These are phyloP conservation scores for Auricularia sp. DNA, from an alignment of 768 basidiomycete genomes.

Conservation along the genomic window DNA sequence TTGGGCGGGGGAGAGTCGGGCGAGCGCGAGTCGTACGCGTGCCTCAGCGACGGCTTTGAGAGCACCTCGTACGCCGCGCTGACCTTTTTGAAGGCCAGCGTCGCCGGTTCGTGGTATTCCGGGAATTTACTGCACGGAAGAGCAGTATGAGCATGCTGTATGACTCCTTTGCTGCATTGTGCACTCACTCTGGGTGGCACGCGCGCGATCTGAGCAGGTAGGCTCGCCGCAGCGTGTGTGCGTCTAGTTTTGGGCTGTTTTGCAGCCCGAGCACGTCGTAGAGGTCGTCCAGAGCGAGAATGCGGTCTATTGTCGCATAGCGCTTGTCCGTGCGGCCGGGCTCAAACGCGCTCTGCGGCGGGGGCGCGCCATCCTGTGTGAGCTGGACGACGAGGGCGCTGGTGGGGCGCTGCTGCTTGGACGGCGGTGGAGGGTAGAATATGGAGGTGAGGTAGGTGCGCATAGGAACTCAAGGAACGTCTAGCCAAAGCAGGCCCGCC, in stretches of 20 bases:
- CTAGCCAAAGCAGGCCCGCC: neutral
- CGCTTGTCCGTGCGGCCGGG: constrained; percentile 10
- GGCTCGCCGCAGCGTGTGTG: constrained; percentile 54
- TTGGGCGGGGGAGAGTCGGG: constrained; percentile 34
- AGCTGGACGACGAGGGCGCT: constrained; percentile 1
- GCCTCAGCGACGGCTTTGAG: constrained; percentile 57
- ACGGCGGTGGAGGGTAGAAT: neutral
- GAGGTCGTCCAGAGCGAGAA: constrained; percentile 54
- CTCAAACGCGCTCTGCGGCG: constrained; percentile 7
- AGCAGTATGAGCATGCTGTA: neutral
- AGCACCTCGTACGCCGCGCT: constrained; percentile 76
- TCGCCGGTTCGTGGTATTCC: constrained; percentile 54
- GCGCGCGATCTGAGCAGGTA: constrained; percentile 65
- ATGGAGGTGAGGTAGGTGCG: neutral
- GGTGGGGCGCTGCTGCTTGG: neutral
- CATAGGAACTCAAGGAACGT: neutral
- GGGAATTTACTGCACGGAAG: constrained; percentile 62
- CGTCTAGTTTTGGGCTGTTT: constrained; percentile 41
- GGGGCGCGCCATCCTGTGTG: constrained; percentile 1
- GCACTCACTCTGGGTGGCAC: constrained; percentile 78
- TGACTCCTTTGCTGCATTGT: neutral
- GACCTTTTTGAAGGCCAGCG: constrained; percentile 78
- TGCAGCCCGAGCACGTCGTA: constrained; percentile 64
- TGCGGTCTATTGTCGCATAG: constrained; percentile 34
- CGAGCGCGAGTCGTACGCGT: constrained; percentile 54